Evolutionary conservation across 2,329 filamentous ascomycete genomes (phyloP).

Genomic region (Salinomyces thailandicus): DNA sequence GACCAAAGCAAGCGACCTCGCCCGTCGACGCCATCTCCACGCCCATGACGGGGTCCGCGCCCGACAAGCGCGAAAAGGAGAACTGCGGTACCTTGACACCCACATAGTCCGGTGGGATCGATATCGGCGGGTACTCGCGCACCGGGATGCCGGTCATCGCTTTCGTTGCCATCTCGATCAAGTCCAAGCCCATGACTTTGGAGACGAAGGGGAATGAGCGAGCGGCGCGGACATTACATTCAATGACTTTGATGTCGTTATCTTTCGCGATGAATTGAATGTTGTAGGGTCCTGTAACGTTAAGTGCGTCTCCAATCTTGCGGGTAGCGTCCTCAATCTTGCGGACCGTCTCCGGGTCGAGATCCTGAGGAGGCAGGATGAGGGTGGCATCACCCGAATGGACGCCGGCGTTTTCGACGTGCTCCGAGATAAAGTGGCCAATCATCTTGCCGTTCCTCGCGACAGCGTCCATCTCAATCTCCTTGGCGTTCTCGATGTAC

Average conservation of each 20-base stretch:
- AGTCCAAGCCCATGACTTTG: conserved; percentile 94
- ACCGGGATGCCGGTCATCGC: conserved; percentile 84
- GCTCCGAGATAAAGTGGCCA: conserved; percentile 95
- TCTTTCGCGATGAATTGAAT: conserved; percentile 99
- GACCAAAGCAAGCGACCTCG: conserved; percentile 92
- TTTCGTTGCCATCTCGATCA: conserved; percentile 98
- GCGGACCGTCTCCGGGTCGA: conserved; percentile 76
- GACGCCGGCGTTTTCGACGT: conserved; percentile 96
- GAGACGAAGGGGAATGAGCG: conserved; percentile 97
- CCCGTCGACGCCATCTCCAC: conserved; percentile 99
- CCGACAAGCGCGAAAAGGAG: conserved; percentile 93
- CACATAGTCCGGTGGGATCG: conserved; percentile 70
- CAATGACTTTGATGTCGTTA: conserved; percentile 99
- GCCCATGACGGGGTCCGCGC: conserved; percentile 89
- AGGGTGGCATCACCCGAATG: conserved; percentile 96
- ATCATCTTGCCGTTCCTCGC: conserved; percentile 81
- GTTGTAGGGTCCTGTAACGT: conserved; percentile 94
- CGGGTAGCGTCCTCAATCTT: conserved; percentile 89
- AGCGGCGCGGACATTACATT: conserved; percentile 95
- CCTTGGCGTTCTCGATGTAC: conserved; percentile 98
- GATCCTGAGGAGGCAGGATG: conserved; percentile 86
- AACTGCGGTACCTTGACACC: conserved; percentile 98
- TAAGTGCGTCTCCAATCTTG: conserved; percentile 88
- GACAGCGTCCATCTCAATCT: conserved; percentile 99
- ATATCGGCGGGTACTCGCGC: conserved; percentile 66